Conservation (phyloP, 2,329 filamentous ascomycete genomes). For the Trichophyton verrucosum region DNA sequence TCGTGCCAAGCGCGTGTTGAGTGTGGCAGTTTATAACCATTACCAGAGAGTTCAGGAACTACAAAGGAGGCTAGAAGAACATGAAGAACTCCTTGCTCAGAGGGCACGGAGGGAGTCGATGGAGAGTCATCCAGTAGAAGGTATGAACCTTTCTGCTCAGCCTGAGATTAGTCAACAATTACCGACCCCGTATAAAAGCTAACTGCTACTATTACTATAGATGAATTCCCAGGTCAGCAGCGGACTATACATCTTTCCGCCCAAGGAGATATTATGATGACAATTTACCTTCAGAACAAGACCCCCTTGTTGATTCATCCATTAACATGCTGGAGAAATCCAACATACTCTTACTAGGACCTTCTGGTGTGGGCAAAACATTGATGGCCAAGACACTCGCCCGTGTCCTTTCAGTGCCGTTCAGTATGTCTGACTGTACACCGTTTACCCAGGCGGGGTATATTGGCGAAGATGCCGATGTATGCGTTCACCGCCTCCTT, state of each 20-base stretch:
- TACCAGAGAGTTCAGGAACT: slow-evolving; percentile 75
- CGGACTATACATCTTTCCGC: slow-evolving; percentile 34
- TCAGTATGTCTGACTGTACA: slow-evolving; percentile 91
- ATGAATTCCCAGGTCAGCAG: slow-evolving; percentile 52
- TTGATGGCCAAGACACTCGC: slow-evolving; percentile 84
- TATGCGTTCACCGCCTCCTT: slow-evolving; percentile 79
- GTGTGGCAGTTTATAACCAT: slow-evolving; percentile 90
- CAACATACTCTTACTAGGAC: slow-evolving; percentile 80
- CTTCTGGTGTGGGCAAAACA: slow-evolving; percentile 92
- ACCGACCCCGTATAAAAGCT: neutral
- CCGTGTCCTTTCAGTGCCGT: slow-evolving; percentile 84
- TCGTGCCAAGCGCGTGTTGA: slow-evolving; percentile 79
- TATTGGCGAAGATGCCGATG: slow-evolving; percentile 95
- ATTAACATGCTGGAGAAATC: slow-evolving; percentile 83
- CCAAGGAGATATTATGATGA: slow-evolving; percentile 17
- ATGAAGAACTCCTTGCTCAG: slow-evolving; percentile 60
- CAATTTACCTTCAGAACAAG: slow-evolving; percentile 19
- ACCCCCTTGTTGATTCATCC: slow-evolving; percentile 41
- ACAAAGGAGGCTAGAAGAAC: slow-evolving; percentile 64
- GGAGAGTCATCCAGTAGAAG: slow-evolving; percentile 65
- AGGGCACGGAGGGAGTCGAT: slow-evolving; percentile 57
- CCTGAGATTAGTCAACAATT: too few relatives aligned
- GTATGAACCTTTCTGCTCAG: slow-evolving; percentile 30
- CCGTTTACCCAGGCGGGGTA: slow-evolving; percentile 94
- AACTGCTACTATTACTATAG: slow-evolving; percentile 24